phyloP scores from a whole-genome alignment of 164 flowering plant species.

The Protea cynaroides region DNA sequence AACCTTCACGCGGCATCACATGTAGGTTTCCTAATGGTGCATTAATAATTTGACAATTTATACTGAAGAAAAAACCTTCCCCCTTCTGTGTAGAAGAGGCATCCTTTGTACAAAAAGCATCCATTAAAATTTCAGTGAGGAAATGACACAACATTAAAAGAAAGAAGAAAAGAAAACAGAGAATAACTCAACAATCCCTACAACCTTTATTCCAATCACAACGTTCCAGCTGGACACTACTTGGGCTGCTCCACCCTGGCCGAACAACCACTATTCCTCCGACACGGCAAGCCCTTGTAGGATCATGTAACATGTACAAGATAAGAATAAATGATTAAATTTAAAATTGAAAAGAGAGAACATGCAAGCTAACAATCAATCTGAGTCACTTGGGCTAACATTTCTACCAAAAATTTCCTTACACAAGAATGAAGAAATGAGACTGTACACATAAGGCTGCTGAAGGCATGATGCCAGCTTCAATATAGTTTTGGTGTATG shows the following conservation, averaged over 20 bases:
- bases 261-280: not conserved
- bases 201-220: conserved; percentile 10
- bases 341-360: not conserved
- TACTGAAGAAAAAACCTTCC: too few species aligned
- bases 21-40: too few species aligned
- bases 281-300: not conserved
- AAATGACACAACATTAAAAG: not conserved
- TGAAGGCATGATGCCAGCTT: not conserved
- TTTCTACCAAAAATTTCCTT: conserved; percentile 40
- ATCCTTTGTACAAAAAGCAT: too few species aligned
- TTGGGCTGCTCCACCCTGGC: not conserved
- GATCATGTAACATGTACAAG: conserved; percentile 12
- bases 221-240: conserved; percentile 1
- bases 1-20: too few species aligned
- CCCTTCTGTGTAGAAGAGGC: too few species aligned
- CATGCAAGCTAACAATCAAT: conserved; percentile 5
- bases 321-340: conserved; percentile 6
- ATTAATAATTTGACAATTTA: too few species aligned
- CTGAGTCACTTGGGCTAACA: conserved; percentile 9
- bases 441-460: conserved; percentile 29
- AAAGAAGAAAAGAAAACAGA: too few species aligned
- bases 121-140: too few species aligned
- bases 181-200: not conserved
- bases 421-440: conserved; percentile 33
- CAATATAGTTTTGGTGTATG: not conserved